These are phyloP conservation scores for Hanseniaspora meyeri DNA, from an alignment of 805 yeast species.

Conservation along the genomic window DNA sequence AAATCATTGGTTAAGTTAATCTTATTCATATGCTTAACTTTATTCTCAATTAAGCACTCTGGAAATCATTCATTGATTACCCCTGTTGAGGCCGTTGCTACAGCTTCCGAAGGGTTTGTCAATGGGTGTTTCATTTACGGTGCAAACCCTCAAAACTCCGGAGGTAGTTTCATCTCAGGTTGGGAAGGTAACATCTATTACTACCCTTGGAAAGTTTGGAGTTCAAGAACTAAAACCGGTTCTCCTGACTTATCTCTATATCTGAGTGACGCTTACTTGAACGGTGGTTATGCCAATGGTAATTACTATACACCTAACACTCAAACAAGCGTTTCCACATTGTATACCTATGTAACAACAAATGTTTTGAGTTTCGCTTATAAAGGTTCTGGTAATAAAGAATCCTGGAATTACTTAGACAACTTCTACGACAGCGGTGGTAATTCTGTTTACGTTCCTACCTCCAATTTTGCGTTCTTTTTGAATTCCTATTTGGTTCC, in stretches of 20 bases:
- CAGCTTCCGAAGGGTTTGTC: conserved; percentile 3
- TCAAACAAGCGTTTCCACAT: neutral
- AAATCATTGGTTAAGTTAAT: neutral
- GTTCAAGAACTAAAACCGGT: neutral
- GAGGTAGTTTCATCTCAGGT: conserved; percentile 1
- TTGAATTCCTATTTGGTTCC: conserved; percentile 13
- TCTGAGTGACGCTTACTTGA: neutral
- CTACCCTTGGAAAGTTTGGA: conserved; percentile 11
- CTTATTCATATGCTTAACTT: neutral
- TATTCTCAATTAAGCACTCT: neutral
- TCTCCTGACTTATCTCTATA: neutral
- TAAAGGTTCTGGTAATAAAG: neutral
- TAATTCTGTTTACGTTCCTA: neutral
- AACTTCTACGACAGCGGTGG: conserved; percentile 1
- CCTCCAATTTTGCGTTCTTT: conserved; percentile 11
- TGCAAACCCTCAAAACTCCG: neutral
- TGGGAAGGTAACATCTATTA: conserved; percentile 13
- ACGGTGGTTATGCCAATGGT: conserved; percentile 8
- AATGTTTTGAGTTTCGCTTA: neutral
- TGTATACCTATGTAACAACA: neutral
- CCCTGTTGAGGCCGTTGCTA: conserved; percentile 4
- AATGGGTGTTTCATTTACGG: conserved; percentile 12
- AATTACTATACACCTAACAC: neutral
- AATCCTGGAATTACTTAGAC: neutral
- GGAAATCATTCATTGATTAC: neutral